Evolutionary conservation across 108 stramenopile species (phyloP).

Genomic region (Fragilaria radians): DNA sequence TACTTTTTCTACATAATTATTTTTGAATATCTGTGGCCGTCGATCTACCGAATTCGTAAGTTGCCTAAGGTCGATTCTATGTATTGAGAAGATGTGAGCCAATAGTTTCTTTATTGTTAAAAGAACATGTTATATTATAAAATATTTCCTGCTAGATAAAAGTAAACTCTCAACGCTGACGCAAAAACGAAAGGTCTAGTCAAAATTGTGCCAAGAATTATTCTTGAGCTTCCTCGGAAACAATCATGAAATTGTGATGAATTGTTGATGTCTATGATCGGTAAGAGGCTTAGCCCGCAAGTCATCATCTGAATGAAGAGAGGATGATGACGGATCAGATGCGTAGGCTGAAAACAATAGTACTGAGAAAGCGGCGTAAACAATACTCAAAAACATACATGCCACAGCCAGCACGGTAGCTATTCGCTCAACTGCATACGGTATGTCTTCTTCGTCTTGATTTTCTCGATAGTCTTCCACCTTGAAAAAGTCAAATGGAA

Average conservation of each 20-base stretch:
- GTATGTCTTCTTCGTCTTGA: conserved; percentile 23
- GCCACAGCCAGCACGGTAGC: conserved; percentile 69
- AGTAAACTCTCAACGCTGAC: too few relatives aligned
- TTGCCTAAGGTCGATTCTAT: too few relatives aligned
- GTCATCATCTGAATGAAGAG: neutral
- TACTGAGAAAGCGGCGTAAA: conserved; percentile 71
- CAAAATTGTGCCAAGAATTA: too few relatives aligned
- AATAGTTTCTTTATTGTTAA: too few relatives aligned
- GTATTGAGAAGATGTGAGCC: too few relatives aligned
- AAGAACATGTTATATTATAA: too few relatives aligned
- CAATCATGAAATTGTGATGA: conserved; percentile 18
- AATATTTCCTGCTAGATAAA: too few relatives aligned
- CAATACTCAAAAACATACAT: conserved; percentile 62
- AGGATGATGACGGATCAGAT: conserved; percentile 4
- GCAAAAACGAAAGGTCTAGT: too few relatives aligned
- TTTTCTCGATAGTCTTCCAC: conserved; percentile 23
- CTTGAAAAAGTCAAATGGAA: conserved; percentile 5
- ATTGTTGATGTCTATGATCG: conserved; percentile 76
- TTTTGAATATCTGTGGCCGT: too few relatives aligned
- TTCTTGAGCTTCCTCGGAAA: too few relatives aligned
- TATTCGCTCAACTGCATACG: conserved; percentile 73
- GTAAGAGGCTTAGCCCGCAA: conserved; percentile 41
- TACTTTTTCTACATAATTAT: too few relatives aligned
- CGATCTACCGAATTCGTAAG: too few relatives aligned
- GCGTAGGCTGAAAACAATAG: conserved; percentile 30